These are phyloP conservation scores for Tieghemiomyces parasiticus DNA, from an alignment of 192 early-diverging fungal species.

Conservation along the genomic window DNA sequence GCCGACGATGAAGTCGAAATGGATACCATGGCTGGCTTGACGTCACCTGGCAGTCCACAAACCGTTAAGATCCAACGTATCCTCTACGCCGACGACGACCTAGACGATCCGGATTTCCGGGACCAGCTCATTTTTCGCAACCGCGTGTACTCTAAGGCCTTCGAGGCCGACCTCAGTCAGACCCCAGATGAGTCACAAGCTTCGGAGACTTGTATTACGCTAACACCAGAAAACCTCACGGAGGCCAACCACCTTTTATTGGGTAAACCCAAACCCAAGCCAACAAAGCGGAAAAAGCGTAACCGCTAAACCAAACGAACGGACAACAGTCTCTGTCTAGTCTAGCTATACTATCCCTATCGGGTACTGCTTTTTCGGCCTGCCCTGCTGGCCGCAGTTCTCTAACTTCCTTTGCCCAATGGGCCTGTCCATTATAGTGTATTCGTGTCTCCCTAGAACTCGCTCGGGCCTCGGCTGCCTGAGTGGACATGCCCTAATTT, in stretches of 20 bases:
- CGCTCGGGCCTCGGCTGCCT: too few species aligned
- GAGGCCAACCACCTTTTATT: not conserved
- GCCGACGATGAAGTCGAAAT: too few species aligned
- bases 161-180: not conserved
- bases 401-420: too few species aligned
- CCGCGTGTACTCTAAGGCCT: not conserved
- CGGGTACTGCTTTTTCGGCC: too few species aligned
- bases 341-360: too few species aligned
- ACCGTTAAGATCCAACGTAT: constrained; percentile 3
- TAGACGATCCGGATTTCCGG: constrained; percentile 1
- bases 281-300: not conserved
- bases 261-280: not conserved
- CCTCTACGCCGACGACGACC: constrained; percentile 8
- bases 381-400: too few species aligned
- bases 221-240: not conserved
- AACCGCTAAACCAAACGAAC: not conserved
- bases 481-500: too few species aligned
- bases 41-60: not conserved
- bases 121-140: constrained; percentile 3
- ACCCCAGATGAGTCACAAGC: not conserved
- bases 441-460: too few species aligned
- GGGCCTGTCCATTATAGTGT: too few species aligned
- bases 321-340: too few species aligned
- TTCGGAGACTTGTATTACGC: too few species aligned
- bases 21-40: too few species aligned